phyloP scores from a whole-genome alignment of 2,329 filamentous ascomycete species.

The Microsporum ferrugineum region DNA sequence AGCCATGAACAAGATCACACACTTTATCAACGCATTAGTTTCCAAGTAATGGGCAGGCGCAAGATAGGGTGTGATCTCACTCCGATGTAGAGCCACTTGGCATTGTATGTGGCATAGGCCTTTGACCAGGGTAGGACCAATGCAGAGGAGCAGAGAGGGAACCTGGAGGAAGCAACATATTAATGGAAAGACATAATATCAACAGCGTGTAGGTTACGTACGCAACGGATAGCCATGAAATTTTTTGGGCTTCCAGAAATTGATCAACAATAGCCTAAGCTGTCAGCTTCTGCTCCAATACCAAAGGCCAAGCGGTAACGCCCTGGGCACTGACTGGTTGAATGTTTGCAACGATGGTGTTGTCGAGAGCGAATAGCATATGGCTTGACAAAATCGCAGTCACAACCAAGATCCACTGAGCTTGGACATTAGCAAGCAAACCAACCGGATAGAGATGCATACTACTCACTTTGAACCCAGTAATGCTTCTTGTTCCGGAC shows the following conservation, averaged over 20 bases:
- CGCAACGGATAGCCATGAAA: slow-evolving; percentile 34
- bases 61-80: neutral
- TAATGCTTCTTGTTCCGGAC: neutral
- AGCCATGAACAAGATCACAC: slow-evolving; percentile 21
- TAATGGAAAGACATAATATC: neutral
- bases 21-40: slow-evolving; percentile 2
- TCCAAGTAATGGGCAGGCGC: neutral
- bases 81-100: slow-evolving; percentile 34
- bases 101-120: slow-evolving; percentile 34
- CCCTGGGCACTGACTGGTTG: slow-evolving; percentile 23
- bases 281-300: neutral
- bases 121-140: slow-evolving; percentile 29
- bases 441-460: neutral
- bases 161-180: slow-evolving; percentile 12
- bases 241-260: slow-evolving; percentile 28
- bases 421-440: neutral
- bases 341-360: slow-evolving; percentile 3
- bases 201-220: neutral
- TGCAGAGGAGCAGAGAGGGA: slow-evolving; percentile 32
- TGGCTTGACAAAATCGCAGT: neutral
- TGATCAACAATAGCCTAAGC: slow-evolving; percentile 25
- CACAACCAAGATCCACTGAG: neutral
- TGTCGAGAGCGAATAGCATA: neutral
- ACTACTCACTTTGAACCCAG: neutral
- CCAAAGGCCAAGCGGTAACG: neutral